These are phyloP conservation scores for Entomortierella lignicola DNA, from an alignment of 192 early-diverging fungal genomes.

Conservation along the genomic window DNA sequence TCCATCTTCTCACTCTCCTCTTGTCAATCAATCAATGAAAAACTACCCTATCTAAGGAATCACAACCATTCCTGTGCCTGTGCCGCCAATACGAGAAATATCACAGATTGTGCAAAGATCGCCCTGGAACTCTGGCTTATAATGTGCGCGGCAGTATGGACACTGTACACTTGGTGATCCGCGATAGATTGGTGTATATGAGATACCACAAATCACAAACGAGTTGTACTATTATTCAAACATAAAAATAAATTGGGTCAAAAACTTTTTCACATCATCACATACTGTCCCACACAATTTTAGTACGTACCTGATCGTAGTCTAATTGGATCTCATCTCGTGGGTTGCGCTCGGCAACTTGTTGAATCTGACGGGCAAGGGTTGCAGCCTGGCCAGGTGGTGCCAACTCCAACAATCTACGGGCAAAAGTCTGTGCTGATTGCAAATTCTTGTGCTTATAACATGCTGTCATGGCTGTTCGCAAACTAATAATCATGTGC, in stretches of 20 bases:
- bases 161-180: slow-evolving; percentile 85
- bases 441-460: slow-evolving; percentile 88
- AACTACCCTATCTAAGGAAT: too few species aligned
- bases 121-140: slow-evolving; percentile 84
- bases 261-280: too few species aligned
- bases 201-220: slow-evolving; percentile 87
- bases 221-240: slow-evolving; percentile 94
- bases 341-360: slow-evolving; percentile 81
- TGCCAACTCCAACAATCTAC: slow-evolving; percentile 89
- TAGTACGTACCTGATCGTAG: slow-evolving; percentile 77
- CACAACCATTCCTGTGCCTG: slow-evolving; percentile 77
- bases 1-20: too few species aligned
- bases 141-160: slow-evolving; percentile 89
- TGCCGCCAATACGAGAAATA: slow-evolving; percentile 83
- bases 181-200: slow-evolving; percentile 91
- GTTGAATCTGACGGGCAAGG: slow-evolving; percentile 83
- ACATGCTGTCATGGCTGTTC: slow-evolving; percentile 86
- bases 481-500: slow-evolving; percentile 89
- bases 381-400: slow-evolving; percentile 82
- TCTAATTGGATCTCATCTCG: slow-evolving; percentile 84
- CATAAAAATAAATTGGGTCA: too few species aligned
- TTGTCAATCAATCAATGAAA: too few species aligned
- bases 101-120: slow-evolving; percentile 89
- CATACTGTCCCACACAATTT: too few species aligned
- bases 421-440: slow-evolving; percentile 89